Evolutionary conservation across 306 rosid genomes (phyloP).

Genomic region (Crotalaria pallida): DNA sequence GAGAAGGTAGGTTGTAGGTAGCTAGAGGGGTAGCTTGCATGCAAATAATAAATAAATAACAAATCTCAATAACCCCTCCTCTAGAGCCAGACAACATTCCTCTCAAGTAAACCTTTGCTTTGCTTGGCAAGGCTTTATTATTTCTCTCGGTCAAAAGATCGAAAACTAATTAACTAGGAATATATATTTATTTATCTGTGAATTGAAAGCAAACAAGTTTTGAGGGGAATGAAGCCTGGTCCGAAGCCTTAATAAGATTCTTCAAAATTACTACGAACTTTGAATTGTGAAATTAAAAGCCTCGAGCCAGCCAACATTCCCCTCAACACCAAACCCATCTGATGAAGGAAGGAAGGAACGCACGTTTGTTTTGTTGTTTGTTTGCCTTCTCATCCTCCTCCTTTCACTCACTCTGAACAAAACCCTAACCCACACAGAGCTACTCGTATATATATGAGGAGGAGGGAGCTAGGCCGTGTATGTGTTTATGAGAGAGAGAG

Average conservation of each 20-base stretch:
- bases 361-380: background rate
- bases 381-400: too few relatives aligned
- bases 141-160: too few relatives aligned
- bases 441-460: slow-evolving; percentile 28
- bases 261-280: slow-evolving; percentile 13
- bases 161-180: background rate
- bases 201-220: background rate
- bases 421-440: slow-evolving; percentile 46
- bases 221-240: slow-evolving; percentile 97
- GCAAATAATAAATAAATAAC: too few relatives aligned
- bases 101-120: slow-evolving; percentile 57
- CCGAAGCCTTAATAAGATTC: slow-evolving; percentile 61
- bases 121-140: too few relatives aligned
- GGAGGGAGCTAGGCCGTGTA: background rate
- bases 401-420: background rate
- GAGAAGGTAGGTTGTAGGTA: too few relatives aligned
- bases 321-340: slow-evolving; percentile 41
- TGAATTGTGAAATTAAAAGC: slow-evolving; percentile 35
- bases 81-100: slow-evolving; percentile 83
- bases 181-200: background rate
- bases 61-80: too few relatives aligned
- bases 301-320: slow-evolving; percentile 98
- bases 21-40: too few relatives aligned
- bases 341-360: background rate
- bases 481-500: background rate